Base-by-base conservation (phyloP, 2,329 filamentous ascomycete species). In the Penicillium sp. region DNA sequence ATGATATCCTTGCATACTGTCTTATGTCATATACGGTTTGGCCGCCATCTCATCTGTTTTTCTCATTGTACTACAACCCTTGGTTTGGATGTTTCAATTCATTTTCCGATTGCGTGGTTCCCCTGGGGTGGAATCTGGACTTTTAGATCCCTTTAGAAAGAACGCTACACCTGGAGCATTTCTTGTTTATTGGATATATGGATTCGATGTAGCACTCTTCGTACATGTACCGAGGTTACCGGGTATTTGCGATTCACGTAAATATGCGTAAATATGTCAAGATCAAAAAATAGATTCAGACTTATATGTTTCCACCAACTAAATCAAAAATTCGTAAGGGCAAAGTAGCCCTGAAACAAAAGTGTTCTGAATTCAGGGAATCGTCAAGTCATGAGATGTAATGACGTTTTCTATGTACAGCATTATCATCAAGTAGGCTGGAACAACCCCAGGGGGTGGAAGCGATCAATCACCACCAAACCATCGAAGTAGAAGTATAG, bases 381-480 rank as follows among this genome's bases (percentile, higher is more conserved):
- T 67, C 60, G 50, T 63, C 59, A 59, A 61, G 50, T 66, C 62
- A 54, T 63, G 41, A 64, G 53, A 64, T 62, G 62, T 50, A 63
- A 48, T 60, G 58, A 59, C 45, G 59, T 53, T 38, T 58, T 62
- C 57, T 66, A 67, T 66, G 60, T 67, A 66, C 63, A 67, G 56
- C 41, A 57, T 57, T 57, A 50, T 59, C 56, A 63, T 63, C 38
- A 54, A 57, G 54, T 46, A 42, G 56, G 51, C 53, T 42, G 35
- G 35, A 25, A 38, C 27, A 42, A 45, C 27, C 19, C 25, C 3
- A n/a, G 9, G n/a, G 17, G 21, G 45, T 17, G 21, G 17, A 46
- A 19, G 48, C 25, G 15, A 47, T 51, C 53, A 46, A 38, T 29
- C 33, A 48, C 10, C 27, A 42, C 21, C 21, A 21, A 40, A 29